A percentile compares a stretch with the other conserved stretches of the same genome.
Conservation (phyloP, 495 filamentous ascomycete species). For the Penicillium nucicola region DNA sequence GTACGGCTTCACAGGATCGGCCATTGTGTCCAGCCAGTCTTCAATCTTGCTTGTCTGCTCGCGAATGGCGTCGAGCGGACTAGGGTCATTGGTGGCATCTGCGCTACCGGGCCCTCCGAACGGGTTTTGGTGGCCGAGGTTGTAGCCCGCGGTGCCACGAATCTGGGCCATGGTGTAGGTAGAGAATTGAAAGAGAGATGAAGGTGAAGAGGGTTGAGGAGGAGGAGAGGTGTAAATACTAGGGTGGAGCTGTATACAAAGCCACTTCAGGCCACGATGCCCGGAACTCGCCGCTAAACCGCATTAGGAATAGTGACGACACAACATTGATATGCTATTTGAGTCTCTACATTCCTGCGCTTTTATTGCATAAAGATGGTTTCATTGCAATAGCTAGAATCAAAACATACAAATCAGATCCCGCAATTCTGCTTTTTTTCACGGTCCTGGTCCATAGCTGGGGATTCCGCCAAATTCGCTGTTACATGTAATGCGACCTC, state of each 20-base stretch:
- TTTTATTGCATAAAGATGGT: background rate
- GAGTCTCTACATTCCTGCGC: conserved; percentile 7
- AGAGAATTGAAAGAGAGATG: background rate
- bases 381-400: conserved; percentile 3
- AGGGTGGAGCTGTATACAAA: conserved; percentile 25
- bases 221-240: conserved; percentile 20
- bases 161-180: conserved; percentile 79
- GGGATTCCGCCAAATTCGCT: conserved; percentile 13
- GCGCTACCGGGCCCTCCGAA: conserved; percentile 65
- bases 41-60: conserved; percentile 98
- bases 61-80: conserved; percentile 86
- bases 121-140: conserved; percentile 74
- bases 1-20: conserved; percentile 94
- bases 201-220: conserved; percentile 4
- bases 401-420: conserved; percentile 3
- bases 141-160: conserved; percentile 93
- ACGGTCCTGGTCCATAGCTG: conserved; percentile 2
- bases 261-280: conserved; percentile 44
- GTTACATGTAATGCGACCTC: conserved; percentile 8
- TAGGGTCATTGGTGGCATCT: conserved; percentile 68
- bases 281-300: conserved; percentile 38
- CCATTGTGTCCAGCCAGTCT: conserved; percentile 83
- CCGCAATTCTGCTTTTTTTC: conserved; percentile 10
- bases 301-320: conserved; percentile 32
- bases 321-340: conserved; percentile 9